Percentiles rank a stretch among this genome's conserved stretches.
These are phyloP conservation scores for Fusarium brachygibbosum DNA, from an alignment of 2,329 filamentous ascomycete genomes.

Conservation along the genomic window DNA sequence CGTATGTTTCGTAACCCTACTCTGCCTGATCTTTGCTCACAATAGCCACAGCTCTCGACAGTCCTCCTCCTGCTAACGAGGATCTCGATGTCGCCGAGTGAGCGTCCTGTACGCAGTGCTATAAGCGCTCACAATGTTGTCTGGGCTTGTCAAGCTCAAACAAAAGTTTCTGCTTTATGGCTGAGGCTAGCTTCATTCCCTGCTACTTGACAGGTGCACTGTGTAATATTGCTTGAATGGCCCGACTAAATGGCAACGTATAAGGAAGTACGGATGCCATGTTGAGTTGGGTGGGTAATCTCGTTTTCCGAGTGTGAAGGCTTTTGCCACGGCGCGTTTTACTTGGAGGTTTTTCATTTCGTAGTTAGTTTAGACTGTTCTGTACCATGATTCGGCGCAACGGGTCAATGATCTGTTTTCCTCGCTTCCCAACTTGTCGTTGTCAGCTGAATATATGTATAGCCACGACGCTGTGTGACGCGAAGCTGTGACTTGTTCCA, in stretches of 20 bases:
- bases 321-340: constrained; percentile 44
- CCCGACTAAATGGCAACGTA: constrained; percentile 46
- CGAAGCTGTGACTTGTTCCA: constrained; percentile 28
- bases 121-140: constrained; percentile 21
- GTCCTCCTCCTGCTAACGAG: constrained; percentile 86
- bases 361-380: constrained; percentile 50
- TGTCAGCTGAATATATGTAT: not conserved
- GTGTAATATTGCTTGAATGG: constrained; percentile 44
- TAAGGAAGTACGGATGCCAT: constrained; percentile 36
- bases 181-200: constrained; percentile 40
- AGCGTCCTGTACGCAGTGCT: constrained; percentile 26
- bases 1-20: constrained; percentile 63
- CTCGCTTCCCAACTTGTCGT: constrained; percentile 4
- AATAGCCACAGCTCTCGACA: constrained; percentile 71
- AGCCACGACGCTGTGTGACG: constrained; percentile 22
- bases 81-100: constrained; percentile 95
- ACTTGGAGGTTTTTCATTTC: constrained; percentile 47
- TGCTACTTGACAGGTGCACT: constrained; percentile 43
- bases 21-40: constrained; percentile 35
- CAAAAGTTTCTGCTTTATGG: constrained; percentile 46
- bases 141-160: constrained; percentile 34
- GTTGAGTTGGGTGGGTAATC: constrained; percentile 31
- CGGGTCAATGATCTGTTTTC: constrained; percentile 38
- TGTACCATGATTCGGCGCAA: constrained; percentile 45
- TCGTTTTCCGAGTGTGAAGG: constrained; percentile 45